Percentiles rank a stretch among this genome's conserved stretches.
These are phyloP conservation scores for Alternaria panax DNA, from an alignment of 2,329 filamentous ascomycete genomes.

Conservation along the genomic window DNA sequence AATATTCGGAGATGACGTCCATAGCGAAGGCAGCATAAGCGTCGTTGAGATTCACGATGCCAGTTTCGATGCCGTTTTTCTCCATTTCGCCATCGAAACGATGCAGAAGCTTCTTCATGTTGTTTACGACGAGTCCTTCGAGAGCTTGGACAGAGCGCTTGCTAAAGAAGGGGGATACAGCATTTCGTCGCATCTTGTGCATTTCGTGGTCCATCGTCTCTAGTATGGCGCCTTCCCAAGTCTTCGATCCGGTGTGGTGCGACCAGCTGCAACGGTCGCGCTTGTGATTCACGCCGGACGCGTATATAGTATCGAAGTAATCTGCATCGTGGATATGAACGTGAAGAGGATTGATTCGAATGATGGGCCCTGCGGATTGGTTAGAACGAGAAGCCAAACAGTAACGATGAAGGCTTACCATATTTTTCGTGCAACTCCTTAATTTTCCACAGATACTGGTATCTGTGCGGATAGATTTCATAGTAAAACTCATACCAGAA, in stretches of 20 bases:
- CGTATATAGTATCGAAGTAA: slow-evolving; percentile 27
- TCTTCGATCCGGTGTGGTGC: slow-evolving; percentile 9
- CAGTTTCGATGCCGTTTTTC: not conserved
- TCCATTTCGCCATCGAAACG: not conserved
- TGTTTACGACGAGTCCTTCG: slow-evolving; percentile 24
- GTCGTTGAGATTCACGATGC: slow-evolving; percentile 11
- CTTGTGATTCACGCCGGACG: slow-evolving; percentile 12
- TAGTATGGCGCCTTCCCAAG: slow-evolving; percentile 9
- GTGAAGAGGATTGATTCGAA: slow-evolving; percentile 24
- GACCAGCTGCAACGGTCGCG: slow-evolving; percentile 18
- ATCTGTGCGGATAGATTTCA: slow-evolving; percentile 30
- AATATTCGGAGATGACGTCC: slow-evolving; percentile 24
- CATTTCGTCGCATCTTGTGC: slow-evolving; percentile 30
- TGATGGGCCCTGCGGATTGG: slow-evolving; percentile 5
- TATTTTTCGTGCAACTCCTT: slow-evolving; percentile 39
- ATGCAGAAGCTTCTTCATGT: not conserved
- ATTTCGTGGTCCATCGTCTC: slow-evolving; percentile 33
- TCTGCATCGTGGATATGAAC: slow-evolving; percentile 27
- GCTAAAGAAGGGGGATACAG: slow-evolving; percentile 38
- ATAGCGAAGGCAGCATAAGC: slow-evolving; percentile 22
- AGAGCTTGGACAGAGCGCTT: slow-evolving; percentile 12
- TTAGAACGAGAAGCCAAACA: not conserved
- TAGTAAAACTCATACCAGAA: slow-evolving; percentile 43
- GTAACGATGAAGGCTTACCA: not conserved
- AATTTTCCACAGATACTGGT: slow-evolving; percentile 35